A percentile compares a stretch with the other conserved stretches of the same genome.
These are phyloP conservation scores for Penicillium crystallinum DNA, from an alignment of 495 filamentous ascomycete genomes.

Conservation along the genomic window DNA sequence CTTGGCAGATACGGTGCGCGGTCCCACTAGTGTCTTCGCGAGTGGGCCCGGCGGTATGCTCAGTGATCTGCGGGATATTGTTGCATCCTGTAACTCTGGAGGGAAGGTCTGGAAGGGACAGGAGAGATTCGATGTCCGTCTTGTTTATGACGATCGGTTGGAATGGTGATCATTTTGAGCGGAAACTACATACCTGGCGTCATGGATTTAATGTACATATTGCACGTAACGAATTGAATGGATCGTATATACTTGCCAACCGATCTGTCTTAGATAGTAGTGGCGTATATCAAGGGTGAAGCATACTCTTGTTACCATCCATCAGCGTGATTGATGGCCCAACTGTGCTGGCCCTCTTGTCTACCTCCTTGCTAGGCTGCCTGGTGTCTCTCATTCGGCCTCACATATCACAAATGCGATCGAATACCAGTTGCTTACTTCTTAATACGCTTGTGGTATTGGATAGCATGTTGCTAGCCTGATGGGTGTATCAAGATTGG, in stretches of 20 bases:
- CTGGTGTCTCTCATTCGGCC: too few species aligned
- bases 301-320: too few species aligned
- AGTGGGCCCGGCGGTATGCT: constrained; percentile 61
- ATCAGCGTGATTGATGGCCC: too few species aligned
- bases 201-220: constrained; percentile 2
- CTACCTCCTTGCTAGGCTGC: too few species aligned
- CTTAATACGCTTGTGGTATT: too few species aligned
- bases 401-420: too few species aligned
- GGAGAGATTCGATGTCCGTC: constrained; percentile 48
- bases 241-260: not conserved
- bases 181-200: not conserved
- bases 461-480: too few species aligned
- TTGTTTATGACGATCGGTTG: constrained; percentile 51
- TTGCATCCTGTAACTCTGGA: constrained; percentile 48
- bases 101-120: constrained; percentile 50
- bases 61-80: constrained; percentile 47
- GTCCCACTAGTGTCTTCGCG: constrained; percentile 51
- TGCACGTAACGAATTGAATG: not conserved
- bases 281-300: too few species aligned
- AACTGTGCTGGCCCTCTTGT: too few species aligned
- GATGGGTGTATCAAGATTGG: too few species aligned
- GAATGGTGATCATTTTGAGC: constrained; percentile 16
- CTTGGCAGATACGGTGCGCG: constrained; percentile 22
- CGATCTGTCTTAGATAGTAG: too few species aligned
- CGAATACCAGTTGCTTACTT: too few species aligned